Evolutionary conservation across 2,329 filamentous ascomycete species (phyloP).

Genomic region (Botrytis aclada): DNA sequence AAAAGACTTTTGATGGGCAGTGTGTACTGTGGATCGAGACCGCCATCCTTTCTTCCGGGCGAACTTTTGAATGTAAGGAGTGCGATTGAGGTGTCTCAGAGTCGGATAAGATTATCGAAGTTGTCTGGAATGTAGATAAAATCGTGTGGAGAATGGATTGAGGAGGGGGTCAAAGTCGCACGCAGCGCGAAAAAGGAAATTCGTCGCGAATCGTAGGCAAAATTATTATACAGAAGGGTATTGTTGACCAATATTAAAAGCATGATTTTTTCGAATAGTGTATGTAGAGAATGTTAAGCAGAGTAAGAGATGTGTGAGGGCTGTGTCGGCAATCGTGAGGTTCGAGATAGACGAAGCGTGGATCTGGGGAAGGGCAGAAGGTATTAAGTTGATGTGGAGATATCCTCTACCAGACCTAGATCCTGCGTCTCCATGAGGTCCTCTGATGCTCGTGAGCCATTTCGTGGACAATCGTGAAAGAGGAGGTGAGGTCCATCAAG

Average conservation of each 20-base stretch:
- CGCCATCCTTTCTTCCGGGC: constrained; percentile 15
- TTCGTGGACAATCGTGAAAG: constrained; percentile 19
- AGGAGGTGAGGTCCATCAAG: constrained; percentile 12
- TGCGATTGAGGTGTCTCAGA: constrained; percentile 14
- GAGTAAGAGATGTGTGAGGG: not conserved
- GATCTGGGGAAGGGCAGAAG: constrained; percentile 5
- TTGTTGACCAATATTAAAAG: constrained; percentile 19
- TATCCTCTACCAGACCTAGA: not conserved
- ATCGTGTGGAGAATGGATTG: constrained; percentile 10
- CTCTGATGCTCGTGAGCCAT: constrained; percentile 15
- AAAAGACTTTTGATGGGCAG: constrained; percentile 13
- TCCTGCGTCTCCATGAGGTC: constrained; percentile 13
- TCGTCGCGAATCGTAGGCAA: constrained; percentile 21
- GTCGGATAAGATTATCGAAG: constrained; percentile 4
- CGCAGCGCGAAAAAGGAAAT: constrained; percentile 21
- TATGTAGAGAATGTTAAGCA: constrained; percentile 1
- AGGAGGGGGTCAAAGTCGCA: constrained; percentile 16
- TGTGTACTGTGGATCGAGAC: constrained; percentile 33
- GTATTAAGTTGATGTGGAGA: not conserved
- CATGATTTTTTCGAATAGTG: constrained; percentile 16
- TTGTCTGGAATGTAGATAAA: constrained; percentile 20
- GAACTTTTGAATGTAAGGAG: constrained; percentile 20
- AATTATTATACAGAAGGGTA: constrained; percentile 19
- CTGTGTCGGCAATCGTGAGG: constrained; percentile 17
- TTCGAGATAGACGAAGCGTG: constrained; percentile 14